Conservation (phyloP, 306 rosid genomes). For the Vigna hirtella region DNA sequence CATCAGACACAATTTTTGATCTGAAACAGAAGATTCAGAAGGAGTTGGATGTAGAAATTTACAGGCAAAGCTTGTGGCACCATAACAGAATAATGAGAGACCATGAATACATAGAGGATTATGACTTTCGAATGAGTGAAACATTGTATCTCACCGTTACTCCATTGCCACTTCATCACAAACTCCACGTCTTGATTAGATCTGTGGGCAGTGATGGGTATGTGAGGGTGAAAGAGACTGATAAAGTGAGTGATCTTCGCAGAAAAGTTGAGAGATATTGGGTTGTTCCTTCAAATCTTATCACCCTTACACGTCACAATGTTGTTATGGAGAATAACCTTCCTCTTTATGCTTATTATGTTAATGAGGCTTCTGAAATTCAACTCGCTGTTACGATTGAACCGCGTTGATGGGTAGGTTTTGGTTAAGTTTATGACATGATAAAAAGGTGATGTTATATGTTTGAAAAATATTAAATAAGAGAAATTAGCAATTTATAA, state of each 20-base stretch:
- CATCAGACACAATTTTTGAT: conserved; percentile 26
- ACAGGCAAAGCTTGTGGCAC: conserved; percentile 47
- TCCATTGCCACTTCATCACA: conserved; percentile 14
- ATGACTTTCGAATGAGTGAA: not conserved
- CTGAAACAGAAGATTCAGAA: conserved; percentile 42
- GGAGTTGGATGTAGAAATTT: conserved; percentile 28
- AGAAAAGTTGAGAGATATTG: conserved; percentile 41
- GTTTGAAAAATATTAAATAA: too few species aligned
- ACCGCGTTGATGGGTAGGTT: conserved; percentile 33
- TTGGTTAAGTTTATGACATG: too few species aligned
- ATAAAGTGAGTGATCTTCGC: conserved; percentile 38
- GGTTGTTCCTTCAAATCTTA: conserved; percentile 25
- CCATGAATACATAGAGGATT: not conserved
- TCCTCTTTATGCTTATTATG: conserved; percentile 48
- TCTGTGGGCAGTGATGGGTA: not conserved
- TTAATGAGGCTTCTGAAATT: conserved; percentile 43
- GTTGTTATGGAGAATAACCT: conserved; percentile 20
- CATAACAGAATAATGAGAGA: conserved; percentile 17
- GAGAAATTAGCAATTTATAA: too few species aligned
- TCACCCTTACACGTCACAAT: conserved; percentile 23
- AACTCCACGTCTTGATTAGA: conserved; percentile 41
- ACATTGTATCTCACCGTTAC: conserved; percentile 38
- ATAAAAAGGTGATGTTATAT: too few species aligned
- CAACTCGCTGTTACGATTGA: conserved; percentile 9
- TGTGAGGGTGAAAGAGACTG: conserved; percentile 48